phyloP scores from a whole-genome alignment of 495 filamentous ascomycete species.

The Hypoxylon lienhwacheense region DNA sequence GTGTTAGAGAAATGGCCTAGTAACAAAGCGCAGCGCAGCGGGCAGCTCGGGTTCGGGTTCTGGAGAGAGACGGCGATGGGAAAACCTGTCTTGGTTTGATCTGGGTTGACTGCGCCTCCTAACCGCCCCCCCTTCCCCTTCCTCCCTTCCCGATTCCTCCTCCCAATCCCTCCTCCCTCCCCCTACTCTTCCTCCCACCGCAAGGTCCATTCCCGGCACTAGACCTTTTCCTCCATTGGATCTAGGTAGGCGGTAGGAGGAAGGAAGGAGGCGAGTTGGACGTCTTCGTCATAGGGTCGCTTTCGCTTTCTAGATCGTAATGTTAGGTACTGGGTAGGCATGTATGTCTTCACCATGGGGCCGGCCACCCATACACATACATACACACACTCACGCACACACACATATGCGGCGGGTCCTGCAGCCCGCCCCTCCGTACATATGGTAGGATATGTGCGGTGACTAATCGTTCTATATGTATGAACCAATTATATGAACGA shows the following conservation, averaged over 20 bases:
- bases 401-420: constrained; percentile 12
- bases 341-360: constrained; percentile 14
- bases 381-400: constrained; percentile 7
- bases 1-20: too few relatives aligned
- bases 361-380: not conserved
- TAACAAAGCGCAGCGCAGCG: too few relatives aligned
- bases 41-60: too few relatives aligned
- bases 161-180: too few relatives aligned
- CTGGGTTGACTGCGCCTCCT: too few relatives aligned
- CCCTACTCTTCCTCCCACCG: too few relatives aligned
- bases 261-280: not conserved
- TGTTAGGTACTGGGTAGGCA: not conserved
- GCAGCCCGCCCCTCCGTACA: not conserved
- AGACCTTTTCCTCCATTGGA: not conserved
- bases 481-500: constrained; percentile 12
- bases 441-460: constrained; percentile 1
- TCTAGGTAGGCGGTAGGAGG: not conserved
- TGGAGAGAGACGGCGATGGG: too few relatives aligned
- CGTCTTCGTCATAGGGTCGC: too few relatives aligned
- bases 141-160: too few relatives aligned
- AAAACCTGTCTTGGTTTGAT: too few relatives aligned
- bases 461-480: constrained; percentile 19
- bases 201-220: not conserved
- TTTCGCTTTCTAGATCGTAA: too few relatives aligned
- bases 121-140: too few relatives aligned